Evolutionary conservation across 306 rosid species (phyloP), one percentile per base, ranked within the genome.

Genomic region (Canavalia ensiformis): DNA sequence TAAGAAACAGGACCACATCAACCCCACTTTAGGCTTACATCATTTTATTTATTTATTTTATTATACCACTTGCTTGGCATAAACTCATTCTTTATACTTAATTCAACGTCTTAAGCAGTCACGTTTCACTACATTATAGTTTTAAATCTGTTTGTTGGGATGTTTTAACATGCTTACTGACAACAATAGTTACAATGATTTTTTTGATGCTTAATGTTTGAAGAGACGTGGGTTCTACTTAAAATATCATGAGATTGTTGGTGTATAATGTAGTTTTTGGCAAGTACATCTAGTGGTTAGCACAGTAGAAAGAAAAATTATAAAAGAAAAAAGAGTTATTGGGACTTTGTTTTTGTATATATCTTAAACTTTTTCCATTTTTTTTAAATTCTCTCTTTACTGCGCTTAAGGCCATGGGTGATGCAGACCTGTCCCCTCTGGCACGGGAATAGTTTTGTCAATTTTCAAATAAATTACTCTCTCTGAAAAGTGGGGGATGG

Each of bases 1-100:
- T 18, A 18, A 65, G 31, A 41, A 65, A 29, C 31, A 18, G 78
- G 44, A 60, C 35, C 72, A 50, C 46, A 7, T 72, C 65, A 60
- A 49, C 56, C 73, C 62, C 66, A 71, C 73, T 59, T 30, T 33
- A 60, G 58, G 42, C 35, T 37, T 4, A 70, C 63, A 60, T 25
- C 12, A 63, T 11, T 11, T 49, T 4, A 5, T 46, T 31, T 31
- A 5, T 46, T 46, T 67, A 2, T 28, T 10, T 9, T 66, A 37
- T 44, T 68, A 4, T 45, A 0, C 55, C 39, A 18, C 41, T 18
- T 76, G 18, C 8, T 8, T 60, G 55, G n/a, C 76, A 29, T 44
- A 11, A 33, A 51, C 8, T 63, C 35, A 30, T 58, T 60, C 8
- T 11, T 47, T 72, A 6, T 52, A 35, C 49, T 51, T n/a, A 25